Conservation (phyloP, 768 basidiomycete genomes). For the Amyloporia xantha region DNA sequence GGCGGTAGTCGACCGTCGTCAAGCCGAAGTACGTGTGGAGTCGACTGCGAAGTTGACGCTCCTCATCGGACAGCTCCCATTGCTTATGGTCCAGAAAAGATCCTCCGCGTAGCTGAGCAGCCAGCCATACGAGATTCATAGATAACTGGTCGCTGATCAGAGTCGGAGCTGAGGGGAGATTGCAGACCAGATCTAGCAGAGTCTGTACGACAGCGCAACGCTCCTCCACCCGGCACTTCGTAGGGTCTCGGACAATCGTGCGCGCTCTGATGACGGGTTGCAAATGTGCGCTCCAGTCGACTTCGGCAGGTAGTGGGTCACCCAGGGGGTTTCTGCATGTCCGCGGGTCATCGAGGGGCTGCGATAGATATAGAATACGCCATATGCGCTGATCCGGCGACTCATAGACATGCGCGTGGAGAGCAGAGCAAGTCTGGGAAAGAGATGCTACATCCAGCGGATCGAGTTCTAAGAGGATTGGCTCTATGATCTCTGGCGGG, state of each 20-base stretch:
- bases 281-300: constrained; percentile 46
- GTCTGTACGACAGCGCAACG: constrained; percentile 37
- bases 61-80: constrained; percentile 23
- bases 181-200: constrained; percentile 41
- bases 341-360: constrained; percentile 60
- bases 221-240: constrained; percentile 37
- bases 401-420: constrained; percentile 40
- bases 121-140: constrained; percentile 46
- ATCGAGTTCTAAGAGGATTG: constrained; percentile 49
- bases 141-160: constrained; percentile 30
- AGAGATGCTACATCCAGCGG: constrained; percentile 52
- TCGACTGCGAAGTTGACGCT: constrained; percentile 40
- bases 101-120: constrained; percentile 34
- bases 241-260: constrained; percentile 33
- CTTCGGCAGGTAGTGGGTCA: constrained; percentile 7
- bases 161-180: constrained; percentile 31
- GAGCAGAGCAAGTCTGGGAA: constrained; percentile 42
- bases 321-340: constrained; percentile 35
- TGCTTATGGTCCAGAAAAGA: constrained; percentile 36
- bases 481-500: constrained; percentile 55
- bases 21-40: constrained; percentile 55
- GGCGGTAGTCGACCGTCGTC: constrained; percentile 36
- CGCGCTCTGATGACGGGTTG: constrained; percentile 51
- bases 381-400: constrained; percentile 44
- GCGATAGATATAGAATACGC: constrained; percentile 57